Base-by-base conservation (phyloP, 768 basidiomycete species). In the Agaricus sinodeliciosus region DNA sequence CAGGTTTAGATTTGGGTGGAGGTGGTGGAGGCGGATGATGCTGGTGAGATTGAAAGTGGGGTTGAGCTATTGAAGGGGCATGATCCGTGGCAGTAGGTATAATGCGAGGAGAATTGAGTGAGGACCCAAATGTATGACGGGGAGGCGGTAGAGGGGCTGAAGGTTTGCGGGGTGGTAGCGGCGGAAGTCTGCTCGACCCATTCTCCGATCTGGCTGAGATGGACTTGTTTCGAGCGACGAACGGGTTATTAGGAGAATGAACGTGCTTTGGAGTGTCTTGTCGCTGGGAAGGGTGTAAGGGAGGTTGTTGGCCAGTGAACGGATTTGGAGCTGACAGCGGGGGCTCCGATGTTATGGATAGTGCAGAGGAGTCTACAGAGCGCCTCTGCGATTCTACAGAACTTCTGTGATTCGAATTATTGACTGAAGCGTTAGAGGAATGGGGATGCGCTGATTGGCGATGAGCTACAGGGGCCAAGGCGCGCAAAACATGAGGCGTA, bases 91-190 rank as follows among this genome's bases (percentile, higher is more conserved):
- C 42, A 48, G 28, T 64, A 63, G 39, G 57, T 60, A 26, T 60
- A 60, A 31, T 48, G 46, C 15, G 60, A 22, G 15, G 58, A 50
- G 22, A 60, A 42, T 46, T 62, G 50, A 15, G 49, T 37, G 44
- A 56, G 22, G 55, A 60, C 42, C 49, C 64, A 26, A 59, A 66
- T 6, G 62, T 63, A 57, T 74, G 74, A 1, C 71, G 69, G 0
- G 75, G 73, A 3, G 75, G 73, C 27, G 73, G 69, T 0, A 58
- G 55, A 2, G 62, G 59, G 62, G 61, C 1, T 58, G 55, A 5
- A 70, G 70, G 42, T 62, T 80, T 81, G 11, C 80, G 70, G 4
- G 80, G 80, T 0, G 79, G 80, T 4, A 80, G 67, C 1, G 78
- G 79, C 1, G 81, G 79, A 9, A 69, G 54, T 49, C 56, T 66